Evolutionary conservation across 106 monocot genomes (phyloP), one percentile per base, ranked within the genome.

Genomic region (Phalaenopsis aphrodite): DNA sequence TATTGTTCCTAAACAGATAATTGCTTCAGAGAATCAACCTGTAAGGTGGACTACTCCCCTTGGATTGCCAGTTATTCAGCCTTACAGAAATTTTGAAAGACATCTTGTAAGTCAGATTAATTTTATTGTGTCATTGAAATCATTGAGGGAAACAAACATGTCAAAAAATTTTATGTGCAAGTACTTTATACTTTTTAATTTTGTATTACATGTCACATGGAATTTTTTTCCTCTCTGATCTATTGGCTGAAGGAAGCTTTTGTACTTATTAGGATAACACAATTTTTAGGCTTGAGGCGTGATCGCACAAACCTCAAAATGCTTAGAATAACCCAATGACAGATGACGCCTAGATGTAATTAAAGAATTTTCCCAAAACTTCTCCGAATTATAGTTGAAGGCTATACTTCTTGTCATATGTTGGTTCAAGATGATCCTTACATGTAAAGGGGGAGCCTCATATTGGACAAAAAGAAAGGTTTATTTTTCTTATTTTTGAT

Each of bases 61-160:
- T 76, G 91, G 91, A 5, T 85, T 91, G 17, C 91, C 87, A 46
- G 91, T 91, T 83, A 88, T 91, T 83, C 91, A 91, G 80, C 95
- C 93, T 66, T 93, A 95, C 75, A 86, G 85, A 78, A 93, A 89
- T 76, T 77, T 48, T 72, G 88, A 93, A 80, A 86, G 88, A 56
- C 88, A 93, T 87, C 89, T 84, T 75, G 95, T 92, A 72, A 88
- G 95, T 88, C 82, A 41, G 39, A 71, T 71, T 71, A 15, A 41
- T 71, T 71, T 41, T 71, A 36, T 41, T 24, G 23, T 23, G 64
- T 65, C 64, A 65, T 24, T 21, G 7, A 65, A 65, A 15, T 71
- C 36, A 71, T 36, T 71, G 39, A 71, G 38, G 41, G 39, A 71
- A 41, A 41, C n/a, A 71, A 41, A 5, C 36, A 4, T 71, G 71